Conservation (phyloP, 805 yeast species). For the Zygosaccharomyces pseudorouxii region DNA sequence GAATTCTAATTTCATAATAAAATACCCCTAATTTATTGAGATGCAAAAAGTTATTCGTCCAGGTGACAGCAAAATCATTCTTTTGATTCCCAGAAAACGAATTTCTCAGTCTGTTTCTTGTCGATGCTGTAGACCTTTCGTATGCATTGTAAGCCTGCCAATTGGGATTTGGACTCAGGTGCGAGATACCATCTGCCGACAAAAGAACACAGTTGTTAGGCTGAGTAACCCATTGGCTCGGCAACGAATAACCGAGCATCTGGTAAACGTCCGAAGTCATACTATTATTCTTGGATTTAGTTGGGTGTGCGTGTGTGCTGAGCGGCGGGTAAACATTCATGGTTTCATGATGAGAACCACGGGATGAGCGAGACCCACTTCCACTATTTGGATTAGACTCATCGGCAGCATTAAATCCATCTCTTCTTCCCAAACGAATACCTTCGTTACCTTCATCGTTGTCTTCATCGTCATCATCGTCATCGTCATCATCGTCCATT, state of each 20-base stretch:
- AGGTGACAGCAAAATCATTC: constrained; percentile 27
- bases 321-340: constrained; percentile 16
- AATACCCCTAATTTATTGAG: constrained; percentile 24
- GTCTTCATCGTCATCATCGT: constrained; percentile 14
- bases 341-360: constrained; percentile 9
- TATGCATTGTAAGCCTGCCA: constrained; percentile 24
- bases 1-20: constrained; percentile 30
- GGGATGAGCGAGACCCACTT: constrained; percentile 6
- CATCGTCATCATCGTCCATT: constrained; percentile 13
- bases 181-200: constrained; percentile 30
- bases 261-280: constrained; percentile 25
- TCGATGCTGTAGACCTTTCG: constrained; percentile 18
- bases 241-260: constrained; percentile 28
- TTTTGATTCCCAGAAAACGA: constrained; percentile 19
- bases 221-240: constrained; percentile 29
- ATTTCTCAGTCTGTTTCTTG: constrained; percentile 23
- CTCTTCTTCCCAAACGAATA: background rate
- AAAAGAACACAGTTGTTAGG: constrained; percentile 23
- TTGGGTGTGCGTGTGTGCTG: constrained; percentile 9
- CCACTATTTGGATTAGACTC: constrained; percentile 5
- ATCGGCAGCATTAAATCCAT: constrained; percentile 3
- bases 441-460: constrained; percentile 9
- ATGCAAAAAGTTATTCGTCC: constrained; percentile 29
- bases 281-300: constrained; percentile 19
- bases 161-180: constrained; percentile 25